Conservation (phyloP, 306 rosid genomes). For the Argentina anserina region DNA sequence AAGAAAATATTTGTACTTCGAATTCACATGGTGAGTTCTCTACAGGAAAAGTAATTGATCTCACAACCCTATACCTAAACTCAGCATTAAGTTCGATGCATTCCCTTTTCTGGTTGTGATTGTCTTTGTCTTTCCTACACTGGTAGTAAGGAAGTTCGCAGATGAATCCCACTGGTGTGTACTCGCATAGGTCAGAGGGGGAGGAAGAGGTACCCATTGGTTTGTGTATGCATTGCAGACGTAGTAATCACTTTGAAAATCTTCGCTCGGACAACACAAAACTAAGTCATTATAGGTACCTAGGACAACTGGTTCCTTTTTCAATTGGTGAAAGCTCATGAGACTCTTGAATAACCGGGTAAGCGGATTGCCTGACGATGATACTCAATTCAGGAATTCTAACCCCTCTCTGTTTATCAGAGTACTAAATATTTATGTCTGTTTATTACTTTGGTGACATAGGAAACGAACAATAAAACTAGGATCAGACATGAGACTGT, state of each 20-base stretch:
- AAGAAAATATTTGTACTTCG: not conserved
- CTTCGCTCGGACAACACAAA: not conserved
- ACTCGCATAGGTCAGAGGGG: not conserved
- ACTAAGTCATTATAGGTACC: not conserved
- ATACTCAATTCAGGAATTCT: not conserved
- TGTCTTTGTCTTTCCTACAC: not conserved
- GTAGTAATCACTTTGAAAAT: not conserved
- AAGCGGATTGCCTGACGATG: not conserved
- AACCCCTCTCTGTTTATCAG: not conserved
- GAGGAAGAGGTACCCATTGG: not conserved
- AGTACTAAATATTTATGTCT: not conserved
- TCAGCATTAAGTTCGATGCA: not conserved
- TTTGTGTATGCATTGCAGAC: not conserved
- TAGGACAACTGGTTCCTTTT: not conserved
- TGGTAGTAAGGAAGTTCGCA: not conserved
- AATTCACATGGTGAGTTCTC: not conserved
- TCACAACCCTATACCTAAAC: not conserved
- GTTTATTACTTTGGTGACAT: not conserved
- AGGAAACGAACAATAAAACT: not conserved
- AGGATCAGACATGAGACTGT: not conserved
- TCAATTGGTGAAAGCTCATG: not conserved
- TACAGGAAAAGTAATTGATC: not conserved
- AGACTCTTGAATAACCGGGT: not conserved
- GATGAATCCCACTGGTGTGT: not conserved
- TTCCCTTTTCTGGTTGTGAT: not conserved